phyloP scores from a whole-genome alignment of 495 filamentous ascomycete genomes.

The Cercophora samala region DNA sequence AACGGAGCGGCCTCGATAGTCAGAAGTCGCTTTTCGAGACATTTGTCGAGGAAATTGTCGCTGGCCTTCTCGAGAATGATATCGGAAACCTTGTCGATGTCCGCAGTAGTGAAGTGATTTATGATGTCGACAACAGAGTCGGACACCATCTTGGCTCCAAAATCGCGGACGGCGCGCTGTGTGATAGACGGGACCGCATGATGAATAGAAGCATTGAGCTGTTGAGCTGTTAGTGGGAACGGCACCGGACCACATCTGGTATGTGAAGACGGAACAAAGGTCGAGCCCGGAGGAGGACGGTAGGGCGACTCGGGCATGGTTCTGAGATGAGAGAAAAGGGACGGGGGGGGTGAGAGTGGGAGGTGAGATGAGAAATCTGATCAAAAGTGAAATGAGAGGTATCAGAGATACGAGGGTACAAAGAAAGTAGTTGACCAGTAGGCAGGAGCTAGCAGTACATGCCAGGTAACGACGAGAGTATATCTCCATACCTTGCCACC shows the following conservation, averaged over 20 bases:
- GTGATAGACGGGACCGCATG: constrained; percentile 38
- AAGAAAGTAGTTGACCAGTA: background rate
- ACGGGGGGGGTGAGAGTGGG: no score
- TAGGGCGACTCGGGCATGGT: constrained; percentile 3
- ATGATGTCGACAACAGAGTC: constrained; percentile 42
- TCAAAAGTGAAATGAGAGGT: background rate
- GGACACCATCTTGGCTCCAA: constrained; percentile 44
- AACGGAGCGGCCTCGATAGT: constrained; percentile 49
- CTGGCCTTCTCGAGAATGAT: constrained; percentile 42
- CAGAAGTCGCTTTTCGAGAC: constrained; percentile 41
- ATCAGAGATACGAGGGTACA: background rate
- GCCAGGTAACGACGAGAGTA: background rate
- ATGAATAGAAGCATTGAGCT: constrained; percentile 49
- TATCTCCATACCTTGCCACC: background rate
- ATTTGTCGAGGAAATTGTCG: constrained; percentile 47
- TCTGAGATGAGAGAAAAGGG: background rate
- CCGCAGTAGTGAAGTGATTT: constrained; percentile 31
- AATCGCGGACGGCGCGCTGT: constrained; percentile 42
- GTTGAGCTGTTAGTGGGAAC: constrained; percentile 17
- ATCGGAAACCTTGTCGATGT: constrained; percentile 42
- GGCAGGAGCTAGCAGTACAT: background rate
- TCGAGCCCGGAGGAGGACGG: background rate
- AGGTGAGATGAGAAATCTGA: background rate
- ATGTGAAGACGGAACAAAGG: background rate
- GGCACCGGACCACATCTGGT: background rate